Evolutionary conservation across 805 yeast genomes (phyloP), one percentile per base, ranked within the genome.

Genomic region (Barnettozyma salicaria): DNA sequence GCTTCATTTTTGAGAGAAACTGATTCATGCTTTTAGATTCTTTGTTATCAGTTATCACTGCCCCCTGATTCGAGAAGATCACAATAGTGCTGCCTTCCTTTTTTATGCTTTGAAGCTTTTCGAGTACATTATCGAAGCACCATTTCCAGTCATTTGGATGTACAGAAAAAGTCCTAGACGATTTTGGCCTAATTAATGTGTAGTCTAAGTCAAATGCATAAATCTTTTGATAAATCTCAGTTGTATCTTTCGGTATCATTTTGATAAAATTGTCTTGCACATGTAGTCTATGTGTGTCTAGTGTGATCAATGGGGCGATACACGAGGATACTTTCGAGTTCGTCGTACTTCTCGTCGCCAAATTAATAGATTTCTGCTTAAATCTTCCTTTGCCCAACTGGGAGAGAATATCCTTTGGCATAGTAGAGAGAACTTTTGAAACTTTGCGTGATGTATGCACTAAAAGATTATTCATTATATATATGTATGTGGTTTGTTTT

Each of bases 41-140:
- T 4, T 61, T 58, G 33, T 55, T 54, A 1, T 53, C 59, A 10
- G 70, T 71, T 0, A 74, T 60, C 3, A 78, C 70, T 1, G 78
- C 81, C 16, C 90, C 95, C 57, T 90, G 98, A 54, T 90, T 90
- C 1, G 96, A 76, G 55, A 90, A 85, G 2, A 90, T 72, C 4
- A 80, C 89, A 4, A 88, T 44, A 5, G 41, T 16, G 17, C 17
- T 19, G 6, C 34, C 34, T 9, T 50, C 45, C 3, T 36, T 32
- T n/a, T 12, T 19, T 10, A 47, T n/a, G 6, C 18, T 7, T 19
- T 29, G 13, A 6, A 48, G 34, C 24, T 14, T 42, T 26, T 23
- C 36, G 4, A 36, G 37, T 7, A 53, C 52, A n/a, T 49, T 56
- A 21, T 55, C 59, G 41, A 63, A 67, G 60, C 79, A 68, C 70